Percentiles rank a stretch among this genome's conserved stretches.
phyloP scores from a whole-genome alignment of 2,329 filamentous ascomycete genomes.

The Blumeria graminis region DNA sequence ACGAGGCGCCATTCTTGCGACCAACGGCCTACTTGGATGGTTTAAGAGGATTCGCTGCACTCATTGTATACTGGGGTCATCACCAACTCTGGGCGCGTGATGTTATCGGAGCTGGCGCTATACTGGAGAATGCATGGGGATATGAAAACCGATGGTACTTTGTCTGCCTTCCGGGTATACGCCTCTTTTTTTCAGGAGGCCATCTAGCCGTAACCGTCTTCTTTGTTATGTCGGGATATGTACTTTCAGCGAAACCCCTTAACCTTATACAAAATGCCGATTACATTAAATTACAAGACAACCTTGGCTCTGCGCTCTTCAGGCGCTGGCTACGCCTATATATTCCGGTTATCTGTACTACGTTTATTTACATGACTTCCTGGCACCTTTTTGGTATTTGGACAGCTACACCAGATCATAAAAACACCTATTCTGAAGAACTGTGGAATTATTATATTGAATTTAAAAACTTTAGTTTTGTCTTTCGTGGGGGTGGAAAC shows the following conservation, averaged over 20 bases:
- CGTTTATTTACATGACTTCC: conserved; percentile 15
- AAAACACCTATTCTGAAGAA: conserved; percentile 8
- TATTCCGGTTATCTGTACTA: conserved; percentile 21
- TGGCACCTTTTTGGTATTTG: conserved; percentile 12
- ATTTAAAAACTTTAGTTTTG: conserved; percentile 43
- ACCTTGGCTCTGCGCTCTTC: conserved; percentile 22
- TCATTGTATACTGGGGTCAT: conserved; percentile 23
- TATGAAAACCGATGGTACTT: conserved; percentile 15
- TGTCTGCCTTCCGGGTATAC: conserved; percentile 28
- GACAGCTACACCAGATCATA: conserved; percentile 5
- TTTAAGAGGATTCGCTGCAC: conserved; percentile 23
- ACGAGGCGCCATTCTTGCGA: conserved; percentile 2
- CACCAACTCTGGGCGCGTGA: conserved; percentile 17
- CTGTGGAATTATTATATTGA: conserved; percentile 18
- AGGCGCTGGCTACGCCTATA: conserved; percentile 22
- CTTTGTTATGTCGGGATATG: conserved; percentile 26
- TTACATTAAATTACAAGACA: conserved; percentile 16
- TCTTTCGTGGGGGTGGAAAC: conserved; percentile 32
- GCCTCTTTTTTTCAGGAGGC: conserved; percentile 34
- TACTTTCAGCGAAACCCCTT: conserved; percentile 21
- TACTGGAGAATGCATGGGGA: conserved; percentile 12
- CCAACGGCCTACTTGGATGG: conserved; percentile 23
- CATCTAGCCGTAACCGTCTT: conserved; percentile 31
- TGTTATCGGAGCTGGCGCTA: conserved; percentile 2
- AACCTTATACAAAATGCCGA: conserved; percentile 18